A percentile compares a stretch with the other conserved stretches of the same genome.
phyloP scores from a whole-genome alignment of 2,329 filamentous ascomycete genomes.

The Microdochium paspali region DNA sequence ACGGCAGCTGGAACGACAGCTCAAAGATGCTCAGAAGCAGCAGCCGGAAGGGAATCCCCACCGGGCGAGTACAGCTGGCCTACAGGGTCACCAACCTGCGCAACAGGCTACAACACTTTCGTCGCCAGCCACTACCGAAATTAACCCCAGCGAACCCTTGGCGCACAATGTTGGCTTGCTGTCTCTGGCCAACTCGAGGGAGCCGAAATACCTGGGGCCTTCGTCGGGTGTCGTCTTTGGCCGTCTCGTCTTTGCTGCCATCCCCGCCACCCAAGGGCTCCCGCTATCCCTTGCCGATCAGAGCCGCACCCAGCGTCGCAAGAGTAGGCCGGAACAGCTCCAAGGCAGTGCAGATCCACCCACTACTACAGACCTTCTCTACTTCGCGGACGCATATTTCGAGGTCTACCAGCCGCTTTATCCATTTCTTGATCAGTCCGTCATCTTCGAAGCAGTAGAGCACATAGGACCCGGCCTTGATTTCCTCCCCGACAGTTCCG shows the following conservation, averaged over 20 bases:
- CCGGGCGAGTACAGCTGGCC: constrained; percentile 4
- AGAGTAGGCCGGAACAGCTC: constrained; percentile 5
- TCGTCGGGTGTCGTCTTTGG: constrained; percentile 15
- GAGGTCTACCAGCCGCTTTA: constrained; percentile 15
- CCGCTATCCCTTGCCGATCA: constrained; percentile 2
- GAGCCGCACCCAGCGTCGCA: constrained; percentile 2
- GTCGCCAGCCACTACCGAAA: constrained; percentile 4
- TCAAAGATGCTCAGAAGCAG: background rate
- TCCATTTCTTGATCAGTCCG: constrained; percentile 15
- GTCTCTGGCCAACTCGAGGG: constrained; percentile 12
- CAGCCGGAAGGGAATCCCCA: constrained; percentile 5
- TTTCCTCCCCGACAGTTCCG: background rate
- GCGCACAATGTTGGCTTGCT: constrained; percentile 15
- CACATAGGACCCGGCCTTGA: constrained; percentile 4
- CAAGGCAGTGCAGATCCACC: background rate
- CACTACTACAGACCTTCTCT: constrained; percentile 7
- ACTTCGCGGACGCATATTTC: constrained; percentile 13
- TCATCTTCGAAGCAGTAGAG: constrained; percentile 12
- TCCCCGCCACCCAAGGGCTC: constrained; percentile 7
- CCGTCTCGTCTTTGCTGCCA: constrained; percentile 14
- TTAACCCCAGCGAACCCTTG: constrained; percentile 9
- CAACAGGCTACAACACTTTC: constrained; percentile 1
- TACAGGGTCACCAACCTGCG: no score
- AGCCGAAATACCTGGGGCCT: constrained; percentile 16
- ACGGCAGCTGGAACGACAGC: background rate